These are phyloP conservation scores for Phytopythium cucurbitacearum DNA, from an alignment of 352 stramenopile species.

Conservation along the genomic window DNA sequence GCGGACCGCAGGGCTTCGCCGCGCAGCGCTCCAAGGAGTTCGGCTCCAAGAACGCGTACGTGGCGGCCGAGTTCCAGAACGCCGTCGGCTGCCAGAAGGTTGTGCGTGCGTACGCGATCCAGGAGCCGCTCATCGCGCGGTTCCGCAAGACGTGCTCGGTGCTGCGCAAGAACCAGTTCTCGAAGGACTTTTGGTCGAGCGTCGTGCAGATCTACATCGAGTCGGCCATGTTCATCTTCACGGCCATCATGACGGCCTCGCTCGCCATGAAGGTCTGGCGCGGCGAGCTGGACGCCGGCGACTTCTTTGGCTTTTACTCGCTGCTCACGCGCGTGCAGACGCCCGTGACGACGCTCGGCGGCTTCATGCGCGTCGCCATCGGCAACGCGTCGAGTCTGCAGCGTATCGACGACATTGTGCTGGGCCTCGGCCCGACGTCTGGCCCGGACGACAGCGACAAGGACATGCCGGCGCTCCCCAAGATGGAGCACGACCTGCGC, in stretches of 20 bases:
- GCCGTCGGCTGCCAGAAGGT: constrained; percentile 84
- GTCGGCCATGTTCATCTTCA: constrained; percentile 89
- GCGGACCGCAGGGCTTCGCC: constrained; percentile 78
- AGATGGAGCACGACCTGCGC: constrained; percentile 80
- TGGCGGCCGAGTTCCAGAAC: constrained; percentile 86
- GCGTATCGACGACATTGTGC: constrained; percentile 82
- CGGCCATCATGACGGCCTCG: constrained; percentile 81
- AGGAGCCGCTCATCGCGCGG: constrained; percentile 66
- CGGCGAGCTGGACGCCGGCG: constrained; percentile 54
- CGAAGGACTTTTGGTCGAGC: constrained; percentile 87
- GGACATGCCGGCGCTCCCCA: constrained; percentile 63
- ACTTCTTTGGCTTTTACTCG: constrained; percentile 85
- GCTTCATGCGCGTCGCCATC: constrained; percentile 88
- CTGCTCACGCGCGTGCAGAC: constrained; percentile 76
- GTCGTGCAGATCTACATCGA: constrained; percentile 91
- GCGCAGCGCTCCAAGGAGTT: constrained; percentile 84
- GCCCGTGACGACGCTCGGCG: constrained; percentile 76
- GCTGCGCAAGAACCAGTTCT: constrained; percentile 83
- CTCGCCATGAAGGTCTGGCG: constrained; percentile 85
- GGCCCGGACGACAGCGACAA: constrained; percentile 50
- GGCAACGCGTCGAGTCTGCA: constrained; percentile 84
- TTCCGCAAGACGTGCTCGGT: constrained; percentile 62
- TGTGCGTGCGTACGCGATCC: constrained; percentile 80
- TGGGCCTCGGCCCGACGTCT: constrained; percentile 39
- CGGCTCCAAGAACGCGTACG: constrained; percentile 83